Evolutionary conservation across 805 yeast species (phyloP), one percentile per base, ranked within the genome.

Genomic region (Pichia kluyveri): DNA sequence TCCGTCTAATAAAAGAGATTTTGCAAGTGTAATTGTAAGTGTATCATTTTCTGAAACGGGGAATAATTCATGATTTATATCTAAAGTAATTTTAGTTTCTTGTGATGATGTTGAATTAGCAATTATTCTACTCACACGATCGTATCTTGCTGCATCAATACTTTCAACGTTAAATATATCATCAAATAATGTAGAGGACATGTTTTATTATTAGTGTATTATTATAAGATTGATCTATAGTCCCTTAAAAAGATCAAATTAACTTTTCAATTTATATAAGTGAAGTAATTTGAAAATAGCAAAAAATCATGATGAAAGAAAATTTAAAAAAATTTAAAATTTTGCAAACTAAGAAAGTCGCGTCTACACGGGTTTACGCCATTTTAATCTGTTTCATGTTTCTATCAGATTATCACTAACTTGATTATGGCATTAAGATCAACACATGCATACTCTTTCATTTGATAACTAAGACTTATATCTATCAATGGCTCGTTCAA

Each of bases 21-120:
- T 83, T 8, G 97, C 95, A 50, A 91, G 70, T 34, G 96, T 86
- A 47, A 93, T 76, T 7, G 98, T 87, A 56, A 91, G 71, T 27
- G 89, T 80, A 60, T 87, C 95, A 50, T 81, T 80, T 49, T 72
- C 69, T 48, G 76, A 69, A 32, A 91, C 87, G 23, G 97, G 96
- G 72, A 88, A 91, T 54, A 93, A 73, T 63, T 91, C 99, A 41
- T 87, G 79, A 70, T 93, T 91, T 64, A 91, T 77, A 66, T 91
- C 99, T 54, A 91, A 73, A 6, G 95, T 85, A 61, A 91, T 77
- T 57, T 83, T 83, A 55, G 90, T 80, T 55, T 85, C 95, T 50
- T 76, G 72, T 42, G 88, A 79, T 34, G 96, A 81, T 41, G 90
- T 83, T 27, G 96, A 87, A 54, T 81, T 80, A 18, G 93, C 97